Evolutionary conservation across 352 stramenopile species (phyloP).

Genomic region (Phytophthora gonapodyides): DNA sequence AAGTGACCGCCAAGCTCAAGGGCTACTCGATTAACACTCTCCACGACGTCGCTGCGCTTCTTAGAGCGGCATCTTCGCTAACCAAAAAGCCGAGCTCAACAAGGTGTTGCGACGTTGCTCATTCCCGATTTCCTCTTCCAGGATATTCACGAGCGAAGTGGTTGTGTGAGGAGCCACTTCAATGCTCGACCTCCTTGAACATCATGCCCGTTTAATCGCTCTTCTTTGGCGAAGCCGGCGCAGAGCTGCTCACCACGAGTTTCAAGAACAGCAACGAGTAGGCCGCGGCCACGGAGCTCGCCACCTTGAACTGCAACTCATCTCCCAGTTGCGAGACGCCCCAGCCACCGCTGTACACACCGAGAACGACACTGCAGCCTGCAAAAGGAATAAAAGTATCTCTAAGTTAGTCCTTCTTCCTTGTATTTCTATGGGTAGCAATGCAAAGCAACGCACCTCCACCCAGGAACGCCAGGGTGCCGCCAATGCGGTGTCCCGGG

Average conservation of each 20-base stretch:
- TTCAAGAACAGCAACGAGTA: constrained; percentile 60
- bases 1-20: no score
- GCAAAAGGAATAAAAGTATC: neutral
- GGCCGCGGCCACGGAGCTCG: constrained; percentile 38
- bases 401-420: neutral
- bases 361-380: constrained; percentile 49
- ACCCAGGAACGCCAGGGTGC: constrained; percentile 56
- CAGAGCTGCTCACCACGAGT: constrained; percentile 14
- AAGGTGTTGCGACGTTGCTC: no score
- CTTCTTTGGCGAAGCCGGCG: constrained; percentile 13
- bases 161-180: neutral
- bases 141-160: no score
- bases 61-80: no score
- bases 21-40: no score
- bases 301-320: constrained; percentile 56
- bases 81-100: no score
- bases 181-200: neutral
- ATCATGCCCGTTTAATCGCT: constrained; percentile 8
- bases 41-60: no score
- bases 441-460: constrained; percentile 29
- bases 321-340: constrained; percentile 46
- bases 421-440: neutral
- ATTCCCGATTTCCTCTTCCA: no score
- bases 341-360: constrained; percentile 63
- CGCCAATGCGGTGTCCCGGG: constrained; percentile 59